These are phyloP conservation scores for Pestalotiopsis sp. DNA, from an alignment of 2,329 filamentous ascomycete genomes.

Conservation along the genomic window DNA sequence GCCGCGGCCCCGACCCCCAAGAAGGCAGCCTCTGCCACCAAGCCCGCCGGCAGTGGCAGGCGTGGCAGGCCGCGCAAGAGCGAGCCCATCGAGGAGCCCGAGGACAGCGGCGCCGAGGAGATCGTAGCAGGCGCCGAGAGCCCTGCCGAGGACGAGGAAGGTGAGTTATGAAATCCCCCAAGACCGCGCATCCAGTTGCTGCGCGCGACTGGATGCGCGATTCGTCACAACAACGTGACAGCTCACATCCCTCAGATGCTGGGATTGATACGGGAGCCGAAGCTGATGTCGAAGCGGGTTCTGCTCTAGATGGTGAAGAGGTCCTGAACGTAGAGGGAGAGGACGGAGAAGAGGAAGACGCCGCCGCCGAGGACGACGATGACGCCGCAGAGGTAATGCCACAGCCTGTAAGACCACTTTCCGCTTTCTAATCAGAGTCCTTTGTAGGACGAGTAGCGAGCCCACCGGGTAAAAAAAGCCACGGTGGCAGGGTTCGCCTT, in stretches of 20 bases:
- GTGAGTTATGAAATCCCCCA: background rate
- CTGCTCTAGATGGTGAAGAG: slow-evolving; percentile 20
- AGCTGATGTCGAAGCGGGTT: slow-evolving; percentile 25
- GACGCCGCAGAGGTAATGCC: slow-evolving; percentile 25
- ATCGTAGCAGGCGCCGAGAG: slow-evolving; percentile 18
- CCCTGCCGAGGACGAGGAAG: slow-evolving; percentile 18
- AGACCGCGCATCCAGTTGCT: background rate
- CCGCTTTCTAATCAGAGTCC: slow-evolving; percentile 29
- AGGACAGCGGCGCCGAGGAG: slow-evolving; percentile 30
- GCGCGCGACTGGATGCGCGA: background rate
- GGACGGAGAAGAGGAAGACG: slow-evolving; percentile 22
- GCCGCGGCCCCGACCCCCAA: slow-evolving; percentile 23
- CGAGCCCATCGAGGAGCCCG: slow-evolving; percentile 17
- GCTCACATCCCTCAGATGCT: slow-evolving; percentile 16
- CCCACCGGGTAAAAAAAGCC: background rate
- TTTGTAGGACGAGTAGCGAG: slow-evolving; percentile 34
- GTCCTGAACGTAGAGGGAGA: slow-evolving; percentile 14
- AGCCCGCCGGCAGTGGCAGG: slow-evolving; percentile 26
- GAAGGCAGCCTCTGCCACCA: slow-evolving; percentile 17
- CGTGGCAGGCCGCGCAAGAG: slow-evolving; percentile 29
- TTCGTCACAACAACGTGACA: slow-evolving; percentile 8
- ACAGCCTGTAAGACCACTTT: slow-evolving; percentile 9
- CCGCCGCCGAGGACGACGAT: slow-evolving; percentile 16
- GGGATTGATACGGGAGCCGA: slow-evolving; percentile 21
- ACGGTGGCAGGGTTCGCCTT: slow-evolving; percentile 24